These are phyloP conservation scores for Pichia sp. DNA, from an alignment of 1,139 yeast genomes.

Conservation along the genomic window DNA sequence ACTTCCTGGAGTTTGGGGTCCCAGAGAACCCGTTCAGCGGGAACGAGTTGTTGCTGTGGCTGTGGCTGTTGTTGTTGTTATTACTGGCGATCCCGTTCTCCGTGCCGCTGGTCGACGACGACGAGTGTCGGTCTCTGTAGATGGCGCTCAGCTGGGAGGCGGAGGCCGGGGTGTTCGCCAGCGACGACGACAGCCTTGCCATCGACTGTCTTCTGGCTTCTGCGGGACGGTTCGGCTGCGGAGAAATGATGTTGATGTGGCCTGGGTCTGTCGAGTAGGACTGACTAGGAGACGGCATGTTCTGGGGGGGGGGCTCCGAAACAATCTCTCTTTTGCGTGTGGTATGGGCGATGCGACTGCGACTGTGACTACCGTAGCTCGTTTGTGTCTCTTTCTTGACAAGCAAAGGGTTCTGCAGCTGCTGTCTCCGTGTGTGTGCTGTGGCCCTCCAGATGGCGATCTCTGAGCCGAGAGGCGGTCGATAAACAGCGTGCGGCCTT, in stretches of 20 bases:
- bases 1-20: constrained; percentile 13
- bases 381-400: neutral
- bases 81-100: neutral
- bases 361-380: neutral
- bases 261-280: neutral
- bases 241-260: neutral
- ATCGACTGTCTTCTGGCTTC: constrained; percentile 12
- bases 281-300: neutral
- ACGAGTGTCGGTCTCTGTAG: constrained; percentile 11
- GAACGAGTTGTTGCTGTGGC: neutral
- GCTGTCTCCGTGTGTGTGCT: neutral
- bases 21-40: neutral
- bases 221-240: constrained; percentile 1
- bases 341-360: neutral
- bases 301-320: neutral
- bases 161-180: constrained; percentile 10
- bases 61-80: neutral
- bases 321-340: neutral
- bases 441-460: neutral
- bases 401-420: neutral
- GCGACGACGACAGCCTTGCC: constrained; percentile 15
- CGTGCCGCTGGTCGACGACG: constrained; percentile 8
- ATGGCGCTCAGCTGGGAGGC: constrained; percentile 11
- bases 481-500: neutral
- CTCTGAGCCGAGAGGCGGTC: neutral